These are phyloP conservation scores for Bruguiera hainesii DNA, from an alignment of 441 rosid species.

Conservation along the genomic window DNA sequence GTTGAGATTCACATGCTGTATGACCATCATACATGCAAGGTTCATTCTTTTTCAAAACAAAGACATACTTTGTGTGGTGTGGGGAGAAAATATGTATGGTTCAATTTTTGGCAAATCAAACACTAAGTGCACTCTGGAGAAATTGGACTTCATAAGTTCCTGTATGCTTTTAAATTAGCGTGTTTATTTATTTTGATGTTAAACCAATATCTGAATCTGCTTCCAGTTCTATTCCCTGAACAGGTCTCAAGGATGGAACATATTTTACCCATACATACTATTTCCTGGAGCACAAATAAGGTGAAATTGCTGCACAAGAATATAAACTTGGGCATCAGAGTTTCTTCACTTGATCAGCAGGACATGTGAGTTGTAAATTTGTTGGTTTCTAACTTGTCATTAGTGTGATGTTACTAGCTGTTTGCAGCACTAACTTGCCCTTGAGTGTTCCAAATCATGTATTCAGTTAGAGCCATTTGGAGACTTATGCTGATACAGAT, in stretches of 20 bases:
- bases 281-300: slow-evolving; percentile 36
- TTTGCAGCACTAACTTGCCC: neutral
- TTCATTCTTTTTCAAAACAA: slow-evolving; percentile 5
- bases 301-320: slow-evolving; percentile 37
- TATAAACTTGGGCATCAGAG: slow-evolving; percentile 61
- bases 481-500: neutral
- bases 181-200: no score
- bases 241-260: slow-evolving; percentile 75
- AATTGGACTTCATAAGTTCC: no score
- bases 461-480: neutral
- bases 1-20: neutral
- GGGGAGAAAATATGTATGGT: no score
- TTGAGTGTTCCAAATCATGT: neutral
- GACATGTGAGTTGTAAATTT: slow-evolving; percentile 57
- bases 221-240: slow-evolving; percentile 76
- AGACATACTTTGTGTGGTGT: neutral
- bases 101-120: no score
- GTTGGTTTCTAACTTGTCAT: neutral
- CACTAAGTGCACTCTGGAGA: no score
- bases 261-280: slow-evolving; percentile 63
- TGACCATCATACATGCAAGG: neutral
- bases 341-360: slow-evolving; percentile 57
- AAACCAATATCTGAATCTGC: slow-evolving; percentile 27
- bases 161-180: no score
- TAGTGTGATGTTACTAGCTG: neutral